Percentiles rank a stretch among this genome's conserved stretches.
phyloP scores from a whole-genome alignment of 2,329 filamentous ascomycete genomes.

The Apiospora aurea region DNA sequence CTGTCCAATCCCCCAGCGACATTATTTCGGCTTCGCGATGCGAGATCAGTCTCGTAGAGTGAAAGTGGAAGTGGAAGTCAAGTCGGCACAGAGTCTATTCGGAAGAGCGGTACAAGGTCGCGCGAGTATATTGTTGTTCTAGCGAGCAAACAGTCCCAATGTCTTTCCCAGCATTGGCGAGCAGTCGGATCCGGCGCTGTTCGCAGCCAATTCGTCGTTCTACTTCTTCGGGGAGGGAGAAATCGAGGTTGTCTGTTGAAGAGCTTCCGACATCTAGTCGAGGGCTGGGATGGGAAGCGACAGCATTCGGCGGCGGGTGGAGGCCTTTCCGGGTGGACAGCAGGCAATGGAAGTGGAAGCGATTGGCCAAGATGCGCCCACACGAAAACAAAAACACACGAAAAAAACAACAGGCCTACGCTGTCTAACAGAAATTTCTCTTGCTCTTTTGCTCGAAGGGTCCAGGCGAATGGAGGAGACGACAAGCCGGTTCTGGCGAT shows the following conservation, averaged over 20 bases:
- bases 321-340: background rate
- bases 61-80: background rate
- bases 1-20: constrained; percentile 96
- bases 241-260: constrained; percentile 2
- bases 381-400: background rate
- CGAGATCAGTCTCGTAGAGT: background rate
- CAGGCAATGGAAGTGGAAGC: background rate
- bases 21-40: constrained; percentile 54
- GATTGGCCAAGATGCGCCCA: background rate
- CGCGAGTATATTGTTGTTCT: constrained; percentile 6
- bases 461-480: constrained; percentile 6
- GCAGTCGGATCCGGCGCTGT: constrained; percentile 8
- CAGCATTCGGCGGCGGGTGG: constrained; percentile 23
- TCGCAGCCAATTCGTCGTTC: background rate
- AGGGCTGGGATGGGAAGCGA: constrained; percentile 22
- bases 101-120: constrained; percentile 8
- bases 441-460: background rate
- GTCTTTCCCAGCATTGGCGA: background rate
- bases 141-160: background rate
- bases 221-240: background rate
- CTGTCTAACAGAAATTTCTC: background rate
- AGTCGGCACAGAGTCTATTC: background rate
- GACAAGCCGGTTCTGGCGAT: background rate
- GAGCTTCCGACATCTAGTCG: constrained; percentile 29
- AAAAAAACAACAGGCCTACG: background rate